Conservation (phyloP, 192 early-diverging fungal genomes). For the Backusella sp. region DNA sequence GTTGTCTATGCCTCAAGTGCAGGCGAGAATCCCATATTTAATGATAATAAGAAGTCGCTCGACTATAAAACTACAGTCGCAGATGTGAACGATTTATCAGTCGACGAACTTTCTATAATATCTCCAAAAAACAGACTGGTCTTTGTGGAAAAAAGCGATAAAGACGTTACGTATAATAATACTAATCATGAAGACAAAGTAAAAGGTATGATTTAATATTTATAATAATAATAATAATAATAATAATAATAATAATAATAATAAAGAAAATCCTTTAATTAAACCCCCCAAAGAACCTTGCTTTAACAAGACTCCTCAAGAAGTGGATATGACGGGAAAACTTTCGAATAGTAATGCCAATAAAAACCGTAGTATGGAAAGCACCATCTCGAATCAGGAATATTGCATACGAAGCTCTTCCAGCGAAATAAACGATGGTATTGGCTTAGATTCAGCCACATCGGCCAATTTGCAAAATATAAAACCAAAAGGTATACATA, state of each 20-base stretch:
- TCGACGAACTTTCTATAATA: not conserved
- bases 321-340: not conserved
- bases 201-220: not conserved
- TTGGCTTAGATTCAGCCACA: not conserved
- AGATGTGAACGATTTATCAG: not conserved
- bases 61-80: not conserved
- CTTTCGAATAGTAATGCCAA: not conserved
- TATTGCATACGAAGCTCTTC: not conserved
- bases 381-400: not conserved
- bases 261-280: not conserved
- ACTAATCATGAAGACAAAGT: not conserved
- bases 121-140: not conserved
- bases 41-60: not conserved
- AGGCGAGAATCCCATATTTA: not conserved
- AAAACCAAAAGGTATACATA: not conserved
- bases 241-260: not conserved
- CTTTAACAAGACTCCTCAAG: not conserved
- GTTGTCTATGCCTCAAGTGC: not conserved
- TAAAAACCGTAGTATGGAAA: not conserved
- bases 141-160: not conserved
- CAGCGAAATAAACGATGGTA: not conserved
- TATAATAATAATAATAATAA: not conserved
- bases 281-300: not conserved
- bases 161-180: not conserved
- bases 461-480: not conserved